Conservation (phyloP, 176 grass and related monocot species). For the Avena insularis region DNA sequence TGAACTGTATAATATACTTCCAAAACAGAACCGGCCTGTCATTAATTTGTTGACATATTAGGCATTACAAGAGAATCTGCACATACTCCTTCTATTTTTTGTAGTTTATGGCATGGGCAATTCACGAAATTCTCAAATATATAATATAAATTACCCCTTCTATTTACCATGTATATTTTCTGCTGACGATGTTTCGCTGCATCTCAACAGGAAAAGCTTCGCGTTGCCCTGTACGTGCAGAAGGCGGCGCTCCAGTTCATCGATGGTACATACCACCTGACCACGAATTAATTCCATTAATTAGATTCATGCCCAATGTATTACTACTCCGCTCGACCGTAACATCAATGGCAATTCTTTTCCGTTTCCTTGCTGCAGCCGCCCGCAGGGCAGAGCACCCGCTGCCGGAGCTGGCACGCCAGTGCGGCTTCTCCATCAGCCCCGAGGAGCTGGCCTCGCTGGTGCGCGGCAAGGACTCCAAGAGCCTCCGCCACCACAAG, state of each 20-base stretch:
- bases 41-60: not conserved
- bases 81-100: too few relatives aligned
- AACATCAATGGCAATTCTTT: slow-evolving; percentile 18
- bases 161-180: not conserved
- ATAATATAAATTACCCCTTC: not conserved
- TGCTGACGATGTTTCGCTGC: not conserved
- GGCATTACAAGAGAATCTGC: not conserved
- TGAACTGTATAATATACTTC: not conserved
- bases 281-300: not conserved
- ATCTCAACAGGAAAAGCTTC: slow-evolving; percentile 81
- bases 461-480: slow-evolving; percentile 68
- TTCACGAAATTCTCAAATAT: not conserved
- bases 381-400: slow-evolving; percentile 62
- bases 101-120: not conserved
- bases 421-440: slow-evolving; percentile 70
- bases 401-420: slow-evolving; percentile 67
- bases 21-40: not conserved
- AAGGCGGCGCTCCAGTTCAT: slow-evolving; percentile 93
- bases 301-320: not conserved
- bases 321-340: not conserved
- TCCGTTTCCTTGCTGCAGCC: slow-evolving; percentile 44
- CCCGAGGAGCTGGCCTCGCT: slow-evolving; percentile 82
- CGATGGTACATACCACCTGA: slow-evolving; percentile 56
- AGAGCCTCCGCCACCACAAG: slow-evolving; percentile 63
- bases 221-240: slow-evolving; percentile 84